These are phyloP conservation scores for Planoprotostelium fungivorum DNA, from an alignment of 78 protist genomes.

Conservation along the genomic window DNA sequence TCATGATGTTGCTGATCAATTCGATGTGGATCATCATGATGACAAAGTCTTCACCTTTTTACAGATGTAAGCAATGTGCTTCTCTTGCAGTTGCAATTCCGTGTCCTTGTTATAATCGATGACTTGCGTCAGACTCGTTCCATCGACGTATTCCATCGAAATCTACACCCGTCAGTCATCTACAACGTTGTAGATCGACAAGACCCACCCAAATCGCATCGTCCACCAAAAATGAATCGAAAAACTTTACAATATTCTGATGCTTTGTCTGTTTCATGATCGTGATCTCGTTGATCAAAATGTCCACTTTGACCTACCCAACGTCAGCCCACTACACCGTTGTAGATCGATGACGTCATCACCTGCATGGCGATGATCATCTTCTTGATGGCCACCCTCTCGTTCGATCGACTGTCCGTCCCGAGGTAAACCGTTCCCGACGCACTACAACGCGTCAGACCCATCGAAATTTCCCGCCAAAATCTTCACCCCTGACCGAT, in stretches of 20 bases:
- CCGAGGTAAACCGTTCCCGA: slow-evolving; percentile 66
- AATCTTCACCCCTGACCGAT: slow-evolving; percentile 50
- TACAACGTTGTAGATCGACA: too few species aligned
- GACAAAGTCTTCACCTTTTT: background rate
- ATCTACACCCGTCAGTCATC: background rate
- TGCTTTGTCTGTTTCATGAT: slow-evolving; percentile 77
- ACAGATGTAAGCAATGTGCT: slow-evolving; percentile 62
- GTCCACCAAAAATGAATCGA: slow-evolving; percentile 55
- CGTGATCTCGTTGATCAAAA: slow-evolving; percentile 75
- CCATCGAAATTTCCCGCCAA: background rate
- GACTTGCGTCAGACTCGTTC: slow-evolving; percentile 80
- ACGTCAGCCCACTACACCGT: slow-evolving; percentile 15
- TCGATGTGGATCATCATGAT: too few species aligned
- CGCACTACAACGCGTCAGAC: background rate
- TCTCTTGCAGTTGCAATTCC: slow-evolving; percentile 37
- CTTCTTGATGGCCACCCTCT: slow-evolving; percentile 75
- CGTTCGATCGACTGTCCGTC: slow-evolving; percentile 28
- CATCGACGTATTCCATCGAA: slow-evolving; percentile 86
- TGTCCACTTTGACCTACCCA: slow-evolving; percentile 64
- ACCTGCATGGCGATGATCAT: slow-evolving; percentile 58
- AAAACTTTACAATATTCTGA: slow-evolving; percentile 73
- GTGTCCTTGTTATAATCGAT: slow-evolving; percentile 35
- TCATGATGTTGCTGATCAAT: too few species aligned
- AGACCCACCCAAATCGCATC: slow-evolving; percentile 70
- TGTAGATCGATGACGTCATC: background rate